Conservation (phyloP, 108 stramenopile genomes). For the Parietichytrium sp. region DNA sequence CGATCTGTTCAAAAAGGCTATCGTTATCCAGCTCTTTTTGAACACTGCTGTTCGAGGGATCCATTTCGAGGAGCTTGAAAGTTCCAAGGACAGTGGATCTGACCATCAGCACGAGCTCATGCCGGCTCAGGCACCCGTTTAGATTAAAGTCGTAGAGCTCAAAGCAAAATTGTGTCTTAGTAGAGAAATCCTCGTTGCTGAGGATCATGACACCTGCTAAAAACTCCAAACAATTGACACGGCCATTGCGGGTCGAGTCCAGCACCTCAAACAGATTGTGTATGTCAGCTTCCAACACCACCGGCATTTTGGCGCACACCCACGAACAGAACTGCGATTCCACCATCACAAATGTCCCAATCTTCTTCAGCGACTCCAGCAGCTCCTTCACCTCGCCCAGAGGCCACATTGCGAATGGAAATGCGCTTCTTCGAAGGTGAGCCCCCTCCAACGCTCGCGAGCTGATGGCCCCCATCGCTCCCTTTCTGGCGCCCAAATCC, state of each 20-base stretch:
- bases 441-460: conserved; percentile 16
- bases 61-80: not conserved
- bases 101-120: conserved; percentile 9
- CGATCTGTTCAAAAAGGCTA: not conserved
- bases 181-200: not conserved
- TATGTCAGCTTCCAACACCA: not conserved
- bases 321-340: not conserved
- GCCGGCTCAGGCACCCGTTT: not conserved
- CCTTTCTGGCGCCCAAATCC: too few species aligned
- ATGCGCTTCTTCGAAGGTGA: not conserved
- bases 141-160: conserved; percentile 23
- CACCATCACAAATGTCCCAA: conserved; percentile 27
- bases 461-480: too few species aligned
- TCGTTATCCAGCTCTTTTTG: not conserved
- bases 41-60: not conserved
- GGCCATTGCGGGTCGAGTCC: not conserved
- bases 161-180: conserved; percentile 36
- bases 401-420: conserved; percentile 31
- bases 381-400: not conserved
- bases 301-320: not conserved
- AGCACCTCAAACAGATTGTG: not conserved
- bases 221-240: conserved; percentile 27
- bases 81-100: conserved; percentile 11
- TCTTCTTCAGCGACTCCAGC: not conserved
- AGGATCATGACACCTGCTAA: conserved; percentile 2